Evolutionary conservation across 164 flowering plant species (phyloP).

Genomic region (Vitis rupestris): DNA sequence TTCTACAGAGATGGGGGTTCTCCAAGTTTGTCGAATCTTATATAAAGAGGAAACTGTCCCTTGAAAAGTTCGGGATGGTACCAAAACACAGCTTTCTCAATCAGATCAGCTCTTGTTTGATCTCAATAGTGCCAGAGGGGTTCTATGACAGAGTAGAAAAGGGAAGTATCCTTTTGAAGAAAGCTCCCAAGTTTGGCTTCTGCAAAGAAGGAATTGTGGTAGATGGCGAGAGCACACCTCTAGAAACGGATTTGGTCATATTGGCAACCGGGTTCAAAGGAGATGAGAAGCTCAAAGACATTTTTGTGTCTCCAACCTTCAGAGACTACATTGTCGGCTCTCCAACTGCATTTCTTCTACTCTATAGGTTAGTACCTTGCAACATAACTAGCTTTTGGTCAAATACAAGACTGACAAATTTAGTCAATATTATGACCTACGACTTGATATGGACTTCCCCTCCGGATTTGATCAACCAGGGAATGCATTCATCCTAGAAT

Average conservation of each 20-base stretch:
- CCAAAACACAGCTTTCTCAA: slow-evolving; percentile 7
- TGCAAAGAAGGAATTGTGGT: slow-evolving; percentile 15
- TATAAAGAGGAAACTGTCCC: slow-evolving; percentile 8
- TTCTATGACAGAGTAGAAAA: slow-evolving; percentile 11
- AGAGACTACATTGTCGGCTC: slow-evolving; percentile 5
- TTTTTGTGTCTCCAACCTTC: slow-evolving; percentile 10
- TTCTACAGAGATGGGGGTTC: not conserved
- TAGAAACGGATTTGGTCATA: slow-evolving; percentile 21
- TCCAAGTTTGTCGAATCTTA: slow-evolving; percentile 3
- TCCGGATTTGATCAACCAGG: not conserved
- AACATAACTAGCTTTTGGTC: no score
- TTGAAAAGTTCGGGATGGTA: slow-evolving; percentile 17
- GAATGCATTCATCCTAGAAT: slow-evolving; percentile 17
- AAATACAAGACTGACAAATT: no score
- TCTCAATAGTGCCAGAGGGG: slow-evolving; percentile 1
- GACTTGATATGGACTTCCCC: not conserved
- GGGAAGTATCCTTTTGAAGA: slow-evolving; percentile 22
- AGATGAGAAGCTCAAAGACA: slow-evolving; percentile 18
- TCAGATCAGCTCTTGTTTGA: not conserved
- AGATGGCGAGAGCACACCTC: slow-evolving; percentile 8
- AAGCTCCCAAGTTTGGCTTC: slow-evolving; percentile 17
- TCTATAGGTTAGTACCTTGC: slow-evolving; percentile 5
- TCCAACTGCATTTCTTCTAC: slow-evolving; percentile 1
- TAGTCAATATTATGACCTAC: no score
- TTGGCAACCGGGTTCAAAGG: slow-evolving; percentile 26